phyloP scores from a whole-genome alignment of 306 rosid genomes.

The Mimosa pudica region DNA sequence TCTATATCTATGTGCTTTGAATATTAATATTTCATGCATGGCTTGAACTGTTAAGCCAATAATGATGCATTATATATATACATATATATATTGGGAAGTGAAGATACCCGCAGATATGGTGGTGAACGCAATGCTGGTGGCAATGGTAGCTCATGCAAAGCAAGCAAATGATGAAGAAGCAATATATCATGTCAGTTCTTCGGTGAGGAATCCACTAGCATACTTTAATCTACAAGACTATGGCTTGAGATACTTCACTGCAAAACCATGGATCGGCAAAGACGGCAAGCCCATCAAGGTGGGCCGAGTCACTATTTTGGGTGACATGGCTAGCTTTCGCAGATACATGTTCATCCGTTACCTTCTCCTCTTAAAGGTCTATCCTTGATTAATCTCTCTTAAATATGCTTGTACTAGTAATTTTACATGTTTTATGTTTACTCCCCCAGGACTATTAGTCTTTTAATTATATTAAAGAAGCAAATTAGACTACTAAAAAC shows the following conservation, averaged over 20 bases:
- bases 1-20: not conserved
- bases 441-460: too few species aligned
- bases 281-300: slow-evolving; percentile 81
- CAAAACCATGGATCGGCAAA: slow-evolving; percentile 75
- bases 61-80: not conserved
- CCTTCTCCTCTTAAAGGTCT: slow-evolving; percentile 62
- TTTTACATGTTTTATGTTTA: too few species aligned
- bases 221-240: slow-evolving; percentile 46
- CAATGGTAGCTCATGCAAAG: slow-evolving; percentile 62
- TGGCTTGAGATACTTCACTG: slow-evolving; percentile 57
- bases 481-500: too few species aligned
- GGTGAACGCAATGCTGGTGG: slow-evolving; percentile 74
- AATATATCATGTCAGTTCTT: slow-evolving; percentile 78
- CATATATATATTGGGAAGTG: not conserved
- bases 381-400: not conserved
- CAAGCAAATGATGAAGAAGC: slow-evolving; percentile 17
- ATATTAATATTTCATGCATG: not conserved
- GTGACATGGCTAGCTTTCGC: slow-evolving; percentile 66
- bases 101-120: slow-evolving; percentile 96
- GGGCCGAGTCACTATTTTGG: slow-evolving; percentile 43
- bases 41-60: too few species aligned
- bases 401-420: too few species aligned
- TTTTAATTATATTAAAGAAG: too few species aligned
- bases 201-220: slow-evolving; percentile 52
- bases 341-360: slow-evolving; percentile 83